Base-by-base conservation (phyloP, 139 green algal genomes). In the Dunaliella sp. region DNA sequence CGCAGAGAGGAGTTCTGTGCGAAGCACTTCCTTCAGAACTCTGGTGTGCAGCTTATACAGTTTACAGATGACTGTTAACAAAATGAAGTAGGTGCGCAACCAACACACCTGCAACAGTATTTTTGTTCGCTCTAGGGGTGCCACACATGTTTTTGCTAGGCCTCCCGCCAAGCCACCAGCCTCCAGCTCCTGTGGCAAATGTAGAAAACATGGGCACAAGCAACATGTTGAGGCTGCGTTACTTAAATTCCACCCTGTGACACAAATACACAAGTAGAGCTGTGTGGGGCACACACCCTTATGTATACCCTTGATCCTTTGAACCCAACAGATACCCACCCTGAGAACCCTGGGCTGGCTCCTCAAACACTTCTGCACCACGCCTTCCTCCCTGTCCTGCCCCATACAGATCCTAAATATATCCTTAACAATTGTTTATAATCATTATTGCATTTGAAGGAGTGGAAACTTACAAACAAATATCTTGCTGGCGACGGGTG, bases 101-200 rank as follows among this genome's bases (percentile, higher is more conserved):
- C n/a, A 58, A 24, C 76, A 21, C 38, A 95, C 93, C 88, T 97
- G 95, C 31, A 96, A 96, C 1, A 98, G 86, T 80, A 98, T 98
- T 80, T 98, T 98, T 26, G 91, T 92, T 1, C 96, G 89, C 84
- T 98, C 96, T 28, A 98, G 80, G 1, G 96, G 96, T 2, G 96
- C 95, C 12, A 98, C 92, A 2, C 73, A 90, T 24, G 93, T 95
- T 85, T 98, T 98, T 22, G 89, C 93, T 0, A 95, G 57, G 1
- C 88, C 94, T 1, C 96, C 96, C 2, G 96, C 96, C 7, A 93
- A 58, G 0, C 95, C 95, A 26, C 95, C 95, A 24, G 95, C 95
- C 2, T 96, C 33, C 2, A 98, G 86, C 82, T 98, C 95, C 94
- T 97, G 92, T 33, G 57, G n/a, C 26, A 81, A 2, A 2, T 33